These are phyloP conservation scores for Sinapis alba DNA, from an alignment of 441 rosid species.

Conservation along the genomic window DNA sequence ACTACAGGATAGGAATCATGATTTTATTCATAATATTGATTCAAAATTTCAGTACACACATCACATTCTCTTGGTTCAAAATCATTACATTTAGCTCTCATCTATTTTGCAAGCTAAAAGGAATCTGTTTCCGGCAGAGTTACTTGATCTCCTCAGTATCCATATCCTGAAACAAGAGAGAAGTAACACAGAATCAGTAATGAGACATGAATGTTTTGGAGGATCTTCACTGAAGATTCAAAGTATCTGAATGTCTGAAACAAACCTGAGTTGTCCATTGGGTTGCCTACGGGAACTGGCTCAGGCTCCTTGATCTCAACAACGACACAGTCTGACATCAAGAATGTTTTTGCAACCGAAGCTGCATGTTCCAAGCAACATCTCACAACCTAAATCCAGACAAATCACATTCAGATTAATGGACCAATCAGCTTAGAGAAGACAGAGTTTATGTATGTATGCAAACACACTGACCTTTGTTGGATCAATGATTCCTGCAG, in stretches of 20 bases:
- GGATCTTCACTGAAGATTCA: background rate
- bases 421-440: background rate
- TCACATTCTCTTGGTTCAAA: slow-evolving; percentile 32
- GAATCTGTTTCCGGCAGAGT: background rate
- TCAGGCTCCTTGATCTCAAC: background rate
- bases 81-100: background rate
- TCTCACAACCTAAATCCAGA: slow-evolving; percentile 24
- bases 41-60: slow-evolving; percentile 32
- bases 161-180: slow-evolving; percentile 47
- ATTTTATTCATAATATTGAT: slow-evolving; percentile 23
- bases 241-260: background rate
- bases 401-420: background rate
- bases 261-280: slow-evolving; percentile 93
- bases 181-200: slow-evolving; percentile 16
- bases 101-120: background rate
- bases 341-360: background rate
- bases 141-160: slow-evolving; percentile 41
- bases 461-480: slow-evolving; percentile 62
- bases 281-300: slow-evolving; percentile 51
- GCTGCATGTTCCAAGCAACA: background rate
- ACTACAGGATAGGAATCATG: background rate
- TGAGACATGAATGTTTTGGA: background rate
- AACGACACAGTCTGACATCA: background rate
- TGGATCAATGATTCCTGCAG: slow-evolving; percentile 95
- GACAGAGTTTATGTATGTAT: background rate